A percentile compares a stretch with the other conserved stretches of the same genome.
These are phyloP conservation scores for Phlebopus sp. DNA, from an alignment of 1,284 basidiomycete genomes.

Conservation along the genomic window DNA sequence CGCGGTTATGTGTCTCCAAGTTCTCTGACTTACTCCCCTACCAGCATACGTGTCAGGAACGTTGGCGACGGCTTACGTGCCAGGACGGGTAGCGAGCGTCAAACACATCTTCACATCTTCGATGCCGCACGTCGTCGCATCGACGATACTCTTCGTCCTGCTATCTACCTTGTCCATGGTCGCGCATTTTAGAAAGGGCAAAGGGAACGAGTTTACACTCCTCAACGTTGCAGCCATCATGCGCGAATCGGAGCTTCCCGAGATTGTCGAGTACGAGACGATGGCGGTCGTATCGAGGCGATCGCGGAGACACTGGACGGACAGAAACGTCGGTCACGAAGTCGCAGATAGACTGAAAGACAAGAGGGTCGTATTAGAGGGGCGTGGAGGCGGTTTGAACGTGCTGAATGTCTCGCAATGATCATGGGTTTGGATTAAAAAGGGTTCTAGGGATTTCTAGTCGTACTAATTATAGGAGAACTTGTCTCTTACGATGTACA, in stretches of 20 bases:
- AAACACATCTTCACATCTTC: conserved; percentile 26
- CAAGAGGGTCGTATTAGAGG: too few species aligned
- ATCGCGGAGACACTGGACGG: too few species aligned
- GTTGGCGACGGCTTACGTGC: conserved; percentile 25
- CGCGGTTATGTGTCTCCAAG: too few species aligned
- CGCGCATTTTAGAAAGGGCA: conserved; percentile 20
- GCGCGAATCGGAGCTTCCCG: conserved; percentile 26
- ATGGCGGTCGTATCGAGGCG: too few species aligned
- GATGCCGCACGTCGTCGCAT: conserved; percentile 22
- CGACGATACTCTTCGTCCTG: conserved; percentile 20
- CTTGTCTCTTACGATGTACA: not conserved
- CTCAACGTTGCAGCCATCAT: conserved; percentile 23
- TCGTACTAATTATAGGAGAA: too few species aligned
- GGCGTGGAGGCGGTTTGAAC: not conserved
- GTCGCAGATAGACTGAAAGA: too few species aligned
- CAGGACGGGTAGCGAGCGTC: conserved; percentile 24
- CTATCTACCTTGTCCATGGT: conserved; percentile 18
- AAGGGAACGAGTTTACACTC: conserved; percentile 27
- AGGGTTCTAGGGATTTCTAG: too few species aligned
- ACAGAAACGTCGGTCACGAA: too few species aligned
- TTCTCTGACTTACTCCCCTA: not conserved
- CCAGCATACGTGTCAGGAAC: conserved; percentile 21
- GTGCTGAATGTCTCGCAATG: not conserved
- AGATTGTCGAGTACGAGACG: too few species aligned
- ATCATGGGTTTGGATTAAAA: too few species aligned